Conservation (phyloP, 257 asterid genomes). For the Thymus mandschuricus region DNA sequence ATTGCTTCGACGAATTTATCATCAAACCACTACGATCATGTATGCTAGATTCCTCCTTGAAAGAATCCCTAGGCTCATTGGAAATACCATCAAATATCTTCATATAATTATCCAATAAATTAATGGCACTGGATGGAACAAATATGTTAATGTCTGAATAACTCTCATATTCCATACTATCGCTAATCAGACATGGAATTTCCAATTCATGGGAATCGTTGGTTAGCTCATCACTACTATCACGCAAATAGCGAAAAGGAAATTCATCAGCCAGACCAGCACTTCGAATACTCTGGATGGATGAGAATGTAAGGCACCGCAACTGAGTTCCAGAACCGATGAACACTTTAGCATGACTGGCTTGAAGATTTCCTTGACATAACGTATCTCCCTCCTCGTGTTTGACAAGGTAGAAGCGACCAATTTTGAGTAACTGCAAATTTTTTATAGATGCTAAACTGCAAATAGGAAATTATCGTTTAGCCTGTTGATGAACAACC, state of each 20-base stretch:
- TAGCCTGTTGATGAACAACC: slow-evolving; percentile 4
- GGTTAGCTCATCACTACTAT: slow-evolving; percentile 38
- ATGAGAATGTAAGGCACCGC: slow-evolving; percentile 58
- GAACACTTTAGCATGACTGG: slow-evolving; percentile 43
- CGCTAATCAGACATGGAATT: slow-evolving; percentile 35
- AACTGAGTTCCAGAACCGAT: slow-evolving; percentile 50
- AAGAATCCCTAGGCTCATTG: slow-evolving; percentile 34
- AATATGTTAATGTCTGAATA: slow-evolving; percentile 52
- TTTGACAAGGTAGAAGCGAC: slow-evolving; percentile 61
- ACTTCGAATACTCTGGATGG: slow-evolving; percentile 44
- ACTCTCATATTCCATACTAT: slow-evolving; percentile 30
- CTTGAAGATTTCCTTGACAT: slow-evolving; percentile 34
- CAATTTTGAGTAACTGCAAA: slow-evolving; percentile 74
- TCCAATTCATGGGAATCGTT: slow-evolving; percentile 33
- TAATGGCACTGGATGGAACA: slow-evolving; percentile 50
- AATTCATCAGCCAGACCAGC: slow-evolving; percentile 38
- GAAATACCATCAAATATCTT: slow-evolving; percentile 31
- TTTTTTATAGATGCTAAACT: slow-evolving; percentile 20
- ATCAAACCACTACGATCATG: slow-evolving; percentile 22
- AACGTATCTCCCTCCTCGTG: slow-evolving; percentile 51
- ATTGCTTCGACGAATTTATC: slow-evolving; percentile 34
- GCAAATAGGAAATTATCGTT: not conserved
- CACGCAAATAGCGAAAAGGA: slow-evolving; percentile 25
- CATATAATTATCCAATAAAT: slow-evolving; percentile 46
- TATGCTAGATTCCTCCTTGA: slow-evolving; percentile 35